Conservation (phyloP, 306 rosid species). For the Fragaria vesca region DNA sequence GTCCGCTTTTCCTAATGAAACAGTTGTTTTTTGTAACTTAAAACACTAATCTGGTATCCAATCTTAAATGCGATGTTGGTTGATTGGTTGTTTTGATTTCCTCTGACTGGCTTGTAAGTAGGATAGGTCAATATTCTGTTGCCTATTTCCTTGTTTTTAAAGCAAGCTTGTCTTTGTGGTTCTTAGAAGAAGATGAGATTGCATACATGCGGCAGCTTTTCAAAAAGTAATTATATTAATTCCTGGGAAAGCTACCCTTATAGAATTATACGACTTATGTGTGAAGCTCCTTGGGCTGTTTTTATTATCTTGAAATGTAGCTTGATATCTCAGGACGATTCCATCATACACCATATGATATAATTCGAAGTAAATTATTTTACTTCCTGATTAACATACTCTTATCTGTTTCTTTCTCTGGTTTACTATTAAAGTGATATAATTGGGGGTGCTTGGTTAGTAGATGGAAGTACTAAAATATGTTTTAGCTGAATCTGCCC, state of each 20-base stretch:
- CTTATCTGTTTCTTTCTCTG: background rate
- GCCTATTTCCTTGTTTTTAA: background rate
- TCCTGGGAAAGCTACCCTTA: background rate
- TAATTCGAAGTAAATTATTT: background rate
- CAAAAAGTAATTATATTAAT: background rate
- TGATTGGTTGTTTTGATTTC: background rate
- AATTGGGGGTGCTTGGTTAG: background rate
- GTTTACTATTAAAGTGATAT: background rate
- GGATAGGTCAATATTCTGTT: background rate
- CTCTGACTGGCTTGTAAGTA: background rate
- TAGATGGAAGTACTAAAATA: background rate
- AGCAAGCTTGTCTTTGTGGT: background rate
- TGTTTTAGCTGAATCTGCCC: background rate
- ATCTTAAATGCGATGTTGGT: background rate
- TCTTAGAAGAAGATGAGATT: background rate
- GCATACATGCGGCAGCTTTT: background rate
- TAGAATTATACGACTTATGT: background rate
- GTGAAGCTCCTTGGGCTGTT: background rate
- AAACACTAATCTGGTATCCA: background rate
- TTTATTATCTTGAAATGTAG: background rate
- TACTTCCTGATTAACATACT: background rate
- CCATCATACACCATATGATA: background rate
- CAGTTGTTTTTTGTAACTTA: background rate
- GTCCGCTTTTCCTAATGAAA: slow-evolving; percentile 3
- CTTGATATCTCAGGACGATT: background rate